These are phyloP conservation scores for Daldinia vernicosa DNA, from an alignment of 495 filamentous ascomycete genomes.

Conservation along the genomic window DNA sequence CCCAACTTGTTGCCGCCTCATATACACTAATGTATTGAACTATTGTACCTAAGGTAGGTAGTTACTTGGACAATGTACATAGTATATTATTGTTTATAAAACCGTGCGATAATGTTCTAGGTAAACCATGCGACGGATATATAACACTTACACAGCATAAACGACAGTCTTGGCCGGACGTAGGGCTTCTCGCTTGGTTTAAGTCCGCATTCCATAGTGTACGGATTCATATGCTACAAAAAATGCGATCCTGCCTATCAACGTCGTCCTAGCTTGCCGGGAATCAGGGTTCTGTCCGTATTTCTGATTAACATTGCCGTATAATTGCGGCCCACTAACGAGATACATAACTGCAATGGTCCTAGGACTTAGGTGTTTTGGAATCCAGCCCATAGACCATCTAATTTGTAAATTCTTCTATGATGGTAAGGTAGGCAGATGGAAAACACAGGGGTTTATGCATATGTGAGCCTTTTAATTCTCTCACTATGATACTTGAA, in stretches of 20 bases:
- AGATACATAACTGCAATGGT: neutral
- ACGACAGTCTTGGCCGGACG: neutral
- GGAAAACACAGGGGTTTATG: constrained; percentile 15
- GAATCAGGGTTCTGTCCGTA: neutral
- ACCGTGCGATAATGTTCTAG: neutral
- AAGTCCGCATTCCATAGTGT: constrained; percentile 2
- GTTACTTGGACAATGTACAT: neutral
- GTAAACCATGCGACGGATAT: too few species aligned
- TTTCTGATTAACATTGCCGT: constrained; percentile 11
- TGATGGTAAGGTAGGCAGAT: constrained; percentile 1
- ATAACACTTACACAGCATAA: too few species aligned
- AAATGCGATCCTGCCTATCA: constrained; percentile 11
- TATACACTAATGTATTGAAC: neutral
- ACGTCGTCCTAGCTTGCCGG: neutral
- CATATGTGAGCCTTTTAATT: constrained; percentile 43
- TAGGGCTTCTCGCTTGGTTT: neutral
- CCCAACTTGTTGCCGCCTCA: constrained; percentile 37
- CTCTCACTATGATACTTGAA: constrained; percentile 26
- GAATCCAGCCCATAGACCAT: neutral
- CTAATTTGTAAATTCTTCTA: constrained; percentile 18
- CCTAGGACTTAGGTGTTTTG: neutral
- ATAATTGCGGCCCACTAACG: constrained; percentile 28
- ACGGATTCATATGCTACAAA: neutral
- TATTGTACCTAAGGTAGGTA: too few species aligned
- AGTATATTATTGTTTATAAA: neutral